These are phyloP conservation scores for Didymellaceae sp. DNA, from an alignment of 2,329 filamentous ascomycete species.

Conservation along the genomic window DNA sequence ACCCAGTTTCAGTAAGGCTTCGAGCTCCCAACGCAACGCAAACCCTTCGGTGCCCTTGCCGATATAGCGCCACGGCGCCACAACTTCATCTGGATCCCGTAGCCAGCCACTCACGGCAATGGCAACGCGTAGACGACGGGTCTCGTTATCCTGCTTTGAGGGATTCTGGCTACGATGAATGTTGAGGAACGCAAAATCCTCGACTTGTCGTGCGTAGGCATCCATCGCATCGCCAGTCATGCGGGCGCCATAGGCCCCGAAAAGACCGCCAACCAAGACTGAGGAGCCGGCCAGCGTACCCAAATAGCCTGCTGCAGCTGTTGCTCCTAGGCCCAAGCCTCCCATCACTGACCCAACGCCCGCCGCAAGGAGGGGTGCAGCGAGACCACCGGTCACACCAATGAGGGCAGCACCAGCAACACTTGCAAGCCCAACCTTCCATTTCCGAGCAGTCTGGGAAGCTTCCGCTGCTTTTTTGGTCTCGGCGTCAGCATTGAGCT, in stretches of 20 bases:
- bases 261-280: conserved; percentile 80
- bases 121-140: conserved; percentile 71
- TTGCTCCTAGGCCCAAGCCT: conserved; percentile 75
- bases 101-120: conserved; percentile 86
- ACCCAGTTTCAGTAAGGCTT: conserved; percentile 78
- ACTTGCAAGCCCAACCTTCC: conserved; percentile 85
- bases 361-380: conserved; percentile 76
- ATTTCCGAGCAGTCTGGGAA: conserved; percentile 68
- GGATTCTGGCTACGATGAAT: conserved; percentile 56
- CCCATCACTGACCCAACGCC: conserved; percentile 81
- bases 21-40: conserved; percentile 81
- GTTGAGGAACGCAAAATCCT: conserved; percentile 87
- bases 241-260: conserved; percentile 86
- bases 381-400: conserved; percentile 79
- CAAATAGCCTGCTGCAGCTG: conserved; percentile 77
- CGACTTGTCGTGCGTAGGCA: conserved; percentile 81
- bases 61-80: conserved; percentile 78
- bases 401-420: conserved; percentile 89
- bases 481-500: conserved; percentile 79
- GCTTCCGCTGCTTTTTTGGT: conserved; percentile 74
- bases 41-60: conserved; percentile 79
- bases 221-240: conserved; percentile 90
- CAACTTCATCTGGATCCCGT: conserved; percentile 72
- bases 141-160: conserved; percentile 58
- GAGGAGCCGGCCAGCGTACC: conserved; percentile 81